Evolutionary conservation across 768 basidiomycete genomes (phyloP), one percentile per base, ranked within the genome.

Genomic region (Boletus speciosus): DNA sequence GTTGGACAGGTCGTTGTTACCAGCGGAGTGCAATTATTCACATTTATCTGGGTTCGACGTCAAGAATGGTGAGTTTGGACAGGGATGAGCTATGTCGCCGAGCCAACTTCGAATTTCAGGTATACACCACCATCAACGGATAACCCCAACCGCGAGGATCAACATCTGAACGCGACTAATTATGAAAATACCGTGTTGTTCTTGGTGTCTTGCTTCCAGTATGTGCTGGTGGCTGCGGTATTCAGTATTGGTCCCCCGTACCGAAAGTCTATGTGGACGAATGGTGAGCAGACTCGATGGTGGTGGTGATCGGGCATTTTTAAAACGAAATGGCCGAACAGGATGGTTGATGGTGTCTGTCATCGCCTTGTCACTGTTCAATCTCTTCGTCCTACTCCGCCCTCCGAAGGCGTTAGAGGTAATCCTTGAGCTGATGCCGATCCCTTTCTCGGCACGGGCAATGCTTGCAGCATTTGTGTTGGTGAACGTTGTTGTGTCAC

Each of bases 171-270:
- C 54, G 86, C 92, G 21, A 82, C 74, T 39, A 98, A 95, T 68
- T 95, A 81, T 64, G 97, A 98, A 70, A 98, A 99, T 68, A 85
- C 97, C 6, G 84, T 81, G 29, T 72, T 99, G 52, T 99, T 99
- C 75, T 72, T 98, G 59, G 77, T 98, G 41, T 98, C 97, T 10
- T 97, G 93, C 57, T 98, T 98, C 84, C 97, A 99, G 73, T 99
- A 99, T 70, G 92, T 98, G 64, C 77, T 98, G 46, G 91, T 97
- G 8, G 97, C 96, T 12, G 96, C 88, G 0, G 93, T 98, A 1
- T 99, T 98, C 74, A 96, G 92, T 68, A 97, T 98, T 60, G 97
- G 97, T 0, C 95, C 95, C 4, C 97, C 97, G 5, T 99, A 96
- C 71, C 83, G 97, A 47, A 89, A 91, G 71, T 81, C 93, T 25